Percentiles rank a stretch among this genome's conserved stretches.
phyloP scores from a whole-genome alignment of 2,329 filamentous ascomycete genomes.

The Fusarium miscanthi region DNA sequence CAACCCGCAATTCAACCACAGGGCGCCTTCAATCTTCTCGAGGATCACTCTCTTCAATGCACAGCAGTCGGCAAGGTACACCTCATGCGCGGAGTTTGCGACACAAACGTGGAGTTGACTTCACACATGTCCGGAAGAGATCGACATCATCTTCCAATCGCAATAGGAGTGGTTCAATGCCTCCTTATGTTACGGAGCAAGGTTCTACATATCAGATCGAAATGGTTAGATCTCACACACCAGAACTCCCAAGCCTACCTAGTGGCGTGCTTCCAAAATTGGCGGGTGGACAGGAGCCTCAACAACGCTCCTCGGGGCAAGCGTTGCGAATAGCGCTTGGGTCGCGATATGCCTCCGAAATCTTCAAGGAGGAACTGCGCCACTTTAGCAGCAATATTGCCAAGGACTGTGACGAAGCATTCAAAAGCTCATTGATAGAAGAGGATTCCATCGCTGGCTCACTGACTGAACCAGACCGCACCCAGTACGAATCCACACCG shows the following conservation, averaged over 20 bases:
- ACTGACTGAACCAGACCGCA: constrained; percentile 48
- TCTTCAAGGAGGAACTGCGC: constrained; percentile 78
- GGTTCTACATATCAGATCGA: constrained; percentile 36
- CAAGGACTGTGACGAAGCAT: constrained; percentile 91
- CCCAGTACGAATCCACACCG: constrained; percentile 53
- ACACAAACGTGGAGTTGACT: constrained; percentile 66
- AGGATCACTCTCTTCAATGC: constrained; percentile 63
- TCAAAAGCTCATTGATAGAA: constrained; percentile 72
- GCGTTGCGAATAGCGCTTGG: constrained; percentile 24
- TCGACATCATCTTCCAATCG: constrained; percentile 48
- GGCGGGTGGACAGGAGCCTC: constrained; percentile 18
- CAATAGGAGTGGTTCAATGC: constrained; percentile 30
- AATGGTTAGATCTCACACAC: constrained; percentile 45
- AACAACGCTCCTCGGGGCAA: constrained; percentile 21
- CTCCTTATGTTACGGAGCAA: constrained; percentile 34
- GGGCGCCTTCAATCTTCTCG: constrained; percentile 50
- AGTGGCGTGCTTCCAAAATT: constrained; percentile 44
- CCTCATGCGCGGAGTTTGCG: constrained; percentile 57
- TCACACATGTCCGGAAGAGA: constrained; percentile 60
- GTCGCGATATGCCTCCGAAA: constrained; percentile 46
- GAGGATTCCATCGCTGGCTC: constrained; percentile 52
- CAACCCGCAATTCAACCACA: constrained; percentile 45
- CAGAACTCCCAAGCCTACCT: constrained; percentile 44
- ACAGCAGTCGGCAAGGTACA: constrained; percentile 57
- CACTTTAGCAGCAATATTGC: constrained; percentile 88